Percentiles rank a stretch among this genome's conserved stretches.
These are phyloP conservation scores for Solanum arcanum DNA, from an alignment of 257 asterid genomes.

Conservation along the genomic window DNA sequence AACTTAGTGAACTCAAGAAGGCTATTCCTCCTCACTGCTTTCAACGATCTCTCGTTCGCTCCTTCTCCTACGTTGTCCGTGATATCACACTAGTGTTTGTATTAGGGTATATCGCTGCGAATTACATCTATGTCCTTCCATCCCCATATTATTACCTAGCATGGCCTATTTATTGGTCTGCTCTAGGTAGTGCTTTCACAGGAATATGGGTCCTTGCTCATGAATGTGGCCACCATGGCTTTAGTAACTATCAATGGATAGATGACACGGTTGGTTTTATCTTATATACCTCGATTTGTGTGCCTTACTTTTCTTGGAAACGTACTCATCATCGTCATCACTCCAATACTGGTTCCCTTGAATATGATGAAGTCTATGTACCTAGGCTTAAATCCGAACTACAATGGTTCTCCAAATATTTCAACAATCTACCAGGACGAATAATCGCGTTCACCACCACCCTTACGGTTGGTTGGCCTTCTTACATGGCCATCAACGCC, in stretches of 20 bases:
- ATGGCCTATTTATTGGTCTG: background rate
- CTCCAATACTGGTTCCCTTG: background rate
- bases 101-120: background rate
- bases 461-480: background rate
- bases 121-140: background rate
- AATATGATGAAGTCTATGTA: background rate
- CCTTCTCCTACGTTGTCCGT: background rate
- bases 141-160: background rate
- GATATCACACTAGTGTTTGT: background rate
- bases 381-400: background rate
- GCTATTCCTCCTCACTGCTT: background rate
- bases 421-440: background rate
- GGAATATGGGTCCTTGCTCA: background rate
- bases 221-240: background rate
- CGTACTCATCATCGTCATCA: background rate
- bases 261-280: background rate
- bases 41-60: background rate
- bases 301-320: background rate
- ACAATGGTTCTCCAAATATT: background rate
- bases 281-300: background rate
- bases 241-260: background rate
- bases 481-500: background rate
- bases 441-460: background rate
- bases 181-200: background rate
- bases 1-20: background rate